Percentiles rank a stretch among this genome's conserved stretches.
Conservation (phyloP, 352 stramenopile species). For the Phytophthora sansomeana region DNA sequence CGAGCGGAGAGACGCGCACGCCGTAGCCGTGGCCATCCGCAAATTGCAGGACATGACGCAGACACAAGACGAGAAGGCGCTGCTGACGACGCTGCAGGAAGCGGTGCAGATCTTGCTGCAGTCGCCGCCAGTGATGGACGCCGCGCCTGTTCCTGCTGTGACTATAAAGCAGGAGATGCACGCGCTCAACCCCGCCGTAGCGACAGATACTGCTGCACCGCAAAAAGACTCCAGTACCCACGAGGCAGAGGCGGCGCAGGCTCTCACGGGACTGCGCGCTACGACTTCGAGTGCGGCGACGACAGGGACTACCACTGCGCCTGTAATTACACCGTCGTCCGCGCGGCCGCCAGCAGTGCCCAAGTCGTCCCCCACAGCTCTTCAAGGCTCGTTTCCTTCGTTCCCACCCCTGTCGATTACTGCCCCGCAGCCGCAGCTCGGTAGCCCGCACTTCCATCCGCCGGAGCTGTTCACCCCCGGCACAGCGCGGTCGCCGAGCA, state of each 20-base stretch:
- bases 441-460: constrained; percentile 46
- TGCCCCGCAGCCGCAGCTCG: constrained; percentile 39
- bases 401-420: constrained; percentile 61
- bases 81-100: constrained; percentile 57
- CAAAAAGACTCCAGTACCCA: constrained; percentile 46
- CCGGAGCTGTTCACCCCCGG: constrained; percentile 44
- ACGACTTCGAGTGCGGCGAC: constrained; percentile 17
- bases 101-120: constrained; percentile 45
- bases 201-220: neutral
- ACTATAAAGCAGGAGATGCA: constrained; percentile 31
- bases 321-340: constrained; percentile 21
- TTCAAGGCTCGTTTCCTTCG: constrained; percentile 39
- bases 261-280: constrained; percentile 72
- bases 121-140: constrained; percentile 8
- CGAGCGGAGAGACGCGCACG: constrained; percentile 47
- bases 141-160: constrained; percentile 13
- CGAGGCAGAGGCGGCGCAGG: constrained; percentile 74
- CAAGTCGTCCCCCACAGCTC: constrained; percentile 32
- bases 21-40: constrained; percentile 45
- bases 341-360: constrained; percentile 33
- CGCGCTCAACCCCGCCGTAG: constrained; percentile 1
- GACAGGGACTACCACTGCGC: constrained; percentile 10
- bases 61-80: constrained; percentile 19
- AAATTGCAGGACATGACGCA: constrained; percentile 46
- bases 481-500: constrained; percentile 30